Base-by-base conservation (phyloP, 2,329 filamentous ascomycete species). In the Calonectria hawksworthii region DNA sequence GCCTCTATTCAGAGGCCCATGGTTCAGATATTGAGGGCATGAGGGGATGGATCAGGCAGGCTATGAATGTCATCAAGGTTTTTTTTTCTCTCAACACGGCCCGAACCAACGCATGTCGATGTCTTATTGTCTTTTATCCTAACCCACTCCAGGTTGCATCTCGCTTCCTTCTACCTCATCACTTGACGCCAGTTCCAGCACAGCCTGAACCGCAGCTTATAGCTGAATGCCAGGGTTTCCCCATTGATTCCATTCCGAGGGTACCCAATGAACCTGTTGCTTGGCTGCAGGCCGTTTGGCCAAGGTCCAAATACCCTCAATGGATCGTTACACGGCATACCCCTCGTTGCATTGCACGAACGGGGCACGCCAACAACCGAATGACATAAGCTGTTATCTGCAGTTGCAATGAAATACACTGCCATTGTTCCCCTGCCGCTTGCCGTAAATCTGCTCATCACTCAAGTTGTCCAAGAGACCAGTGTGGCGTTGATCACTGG, bases 311-410 rank as follows among this genome's bases (percentile, higher is more conserved):
- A 84, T 51, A 28, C 82, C 80, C 6, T 73, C 61, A 61, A 83
- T 7, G 83, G 72, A 18, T 72, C 32, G 2, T 75, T 71, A 47
- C 77, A 78, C 16, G 84, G 75, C 10, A 52, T 59, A 73, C 84
- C 81, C 3, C 44, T 54, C 10, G 67, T 74, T 21, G 79, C 82
- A 66, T 82, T 74, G 16, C 73, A 50, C 83, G 82, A 84, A 47
- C 78, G 77, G 36, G 84, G 82, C 32, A 81, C 11, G 59, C 83
- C 80, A 28, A 80, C 78, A 18, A 75, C 79, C 30, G 83, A 77
- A 68, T 80, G 77, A 18, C 69, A 68, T 38, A 78, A 65, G 63
- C 83, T 69, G 61, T 75, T 78, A 9, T 68, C 56, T 47, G 74
- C 70, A n/a, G 73, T 76, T 16, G 78, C 69, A 10, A 23, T 56